These are phyloP conservation scores for Claviceps pazoutovae DNA, from an alignment of 2,329 filamentous ascomycete genomes.

Conservation along the genomic window DNA sequence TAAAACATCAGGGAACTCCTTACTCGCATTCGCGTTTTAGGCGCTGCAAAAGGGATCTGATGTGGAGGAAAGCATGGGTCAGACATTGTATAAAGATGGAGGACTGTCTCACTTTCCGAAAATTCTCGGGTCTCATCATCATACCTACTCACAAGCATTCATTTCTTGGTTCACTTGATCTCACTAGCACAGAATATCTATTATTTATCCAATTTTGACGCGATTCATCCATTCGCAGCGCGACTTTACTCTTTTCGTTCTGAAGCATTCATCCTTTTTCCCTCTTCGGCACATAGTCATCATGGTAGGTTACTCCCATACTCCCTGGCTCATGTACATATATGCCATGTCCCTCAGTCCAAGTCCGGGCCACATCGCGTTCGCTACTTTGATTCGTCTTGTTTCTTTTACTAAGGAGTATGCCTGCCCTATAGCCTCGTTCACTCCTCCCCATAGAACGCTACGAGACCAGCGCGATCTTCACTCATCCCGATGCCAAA, in stretches of 20 bases:
- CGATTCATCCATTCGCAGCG: background rate
- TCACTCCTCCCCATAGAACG: slow-evolving; percentile 17
- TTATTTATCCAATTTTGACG: background rate
- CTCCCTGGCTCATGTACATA: too few species aligned
- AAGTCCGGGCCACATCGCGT: background rate
- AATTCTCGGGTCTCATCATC: background rate
- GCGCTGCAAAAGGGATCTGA: background rate
- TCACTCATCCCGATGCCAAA: slow-evolving; percentile 42
- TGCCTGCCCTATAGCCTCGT: background rate
- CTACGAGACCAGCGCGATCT: slow-evolving; percentile 46
- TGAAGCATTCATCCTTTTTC: background rate
- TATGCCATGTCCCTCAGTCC: background rate
- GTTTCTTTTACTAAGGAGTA: background rate
- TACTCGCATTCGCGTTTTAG: background rate
- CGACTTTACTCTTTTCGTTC: background rate
- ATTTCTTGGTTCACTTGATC: background rate
- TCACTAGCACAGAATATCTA: background rate
- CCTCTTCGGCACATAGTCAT: background rate
- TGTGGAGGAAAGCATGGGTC: background rate
- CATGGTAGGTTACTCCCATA: slow-evolving; percentile 2
- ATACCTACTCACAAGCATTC: background rate
- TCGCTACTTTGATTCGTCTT: background rate
- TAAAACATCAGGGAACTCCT: background rate
- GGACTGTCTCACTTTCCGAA: background rate
- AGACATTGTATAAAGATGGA: slow-evolving; percentile 1